phyloP scores from a whole-genome alignment of 257 asterid genomes.

The Ballota nigra region DNA sequence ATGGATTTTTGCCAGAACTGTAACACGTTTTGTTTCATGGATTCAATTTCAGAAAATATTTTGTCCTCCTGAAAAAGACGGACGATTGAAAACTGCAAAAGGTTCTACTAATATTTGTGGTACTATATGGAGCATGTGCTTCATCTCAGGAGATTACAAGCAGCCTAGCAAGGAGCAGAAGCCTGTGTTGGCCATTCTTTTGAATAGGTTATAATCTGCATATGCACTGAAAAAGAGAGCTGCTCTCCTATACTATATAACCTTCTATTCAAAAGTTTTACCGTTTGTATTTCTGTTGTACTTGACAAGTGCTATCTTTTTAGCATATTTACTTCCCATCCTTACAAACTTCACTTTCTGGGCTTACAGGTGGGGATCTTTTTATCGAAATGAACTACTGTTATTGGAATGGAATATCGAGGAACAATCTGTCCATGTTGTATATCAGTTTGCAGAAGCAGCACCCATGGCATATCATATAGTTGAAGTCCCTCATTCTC shows the following conservation, averaged over 20 bases:
- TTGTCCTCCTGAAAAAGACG: conserved; percentile 71
- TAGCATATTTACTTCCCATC: conserved; percentile 11
- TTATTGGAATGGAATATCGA: conserved; percentile 73
- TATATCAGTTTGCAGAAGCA: conserved; percentile 76
- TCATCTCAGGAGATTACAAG: conserved; percentile 60
- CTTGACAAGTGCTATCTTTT: neutral
- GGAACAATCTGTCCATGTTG: conserved; percentile 55
- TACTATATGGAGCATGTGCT: conserved; percentile 99
- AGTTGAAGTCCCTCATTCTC: conserved; percentile 84
- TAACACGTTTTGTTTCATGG: conserved; percentile 22
- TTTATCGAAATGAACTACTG: conserved; percentile 73
- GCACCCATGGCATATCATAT: conserved; percentile 86
- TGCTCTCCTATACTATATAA: conserved; percentile 17
- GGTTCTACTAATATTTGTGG: conserved; percentile 68
- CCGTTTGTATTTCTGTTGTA: conserved; percentile 23
- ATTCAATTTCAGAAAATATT: conserved; percentile 50
- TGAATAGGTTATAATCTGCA: conserved; percentile 63
- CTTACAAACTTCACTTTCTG: conserved; percentile 10
- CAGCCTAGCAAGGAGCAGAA: conserved; percentile 49
- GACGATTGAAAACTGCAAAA: conserved; percentile 41
- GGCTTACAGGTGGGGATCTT: conserved; percentile 69
- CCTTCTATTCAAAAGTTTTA: conserved; percentile 6
- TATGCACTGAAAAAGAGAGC: conserved; percentile 18
- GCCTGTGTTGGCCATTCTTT: conserved; percentile 80
- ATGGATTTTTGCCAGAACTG: conserved; percentile 3